Conservation (phyloP, 805 yeast species). For the Kazachstania kunashirensis region DNA sequence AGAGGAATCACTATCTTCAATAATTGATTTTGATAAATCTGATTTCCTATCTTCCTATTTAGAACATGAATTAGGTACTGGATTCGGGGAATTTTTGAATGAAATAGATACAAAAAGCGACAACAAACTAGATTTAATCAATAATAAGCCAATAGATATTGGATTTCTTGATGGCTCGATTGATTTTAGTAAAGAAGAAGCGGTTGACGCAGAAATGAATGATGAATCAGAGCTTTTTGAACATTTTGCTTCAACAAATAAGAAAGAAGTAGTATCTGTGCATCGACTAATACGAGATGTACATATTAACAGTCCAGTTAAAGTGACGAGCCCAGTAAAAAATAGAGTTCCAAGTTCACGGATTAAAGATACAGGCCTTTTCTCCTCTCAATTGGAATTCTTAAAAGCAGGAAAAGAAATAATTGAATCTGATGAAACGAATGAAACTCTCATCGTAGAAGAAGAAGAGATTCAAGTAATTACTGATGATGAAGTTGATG, state of each 20-base stretch:
- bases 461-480: neutral
- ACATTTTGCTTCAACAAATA: too few species aligned
- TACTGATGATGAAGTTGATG: neutral
- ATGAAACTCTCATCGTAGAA: too few species aligned
- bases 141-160: too few species aligned
- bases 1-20: neutral
- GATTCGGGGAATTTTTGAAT: conserved; percentile 11
- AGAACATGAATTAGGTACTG: conserved; percentile 11
- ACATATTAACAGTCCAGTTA: conserved; percentile 23
- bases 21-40: conserved; percentile 9
- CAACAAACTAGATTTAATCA: conserved; percentile 7
- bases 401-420: too few species aligned
- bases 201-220: too few species aligned
- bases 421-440: too few species aligned
- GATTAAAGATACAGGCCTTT: too few species aligned
- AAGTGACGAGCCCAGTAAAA: conserved; percentile 7
- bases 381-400: too few species aligned
- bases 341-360: neutral
- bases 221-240: neutral
- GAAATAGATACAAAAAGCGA: conserved; percentile 10
- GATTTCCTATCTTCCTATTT: conserved; percentile 1
- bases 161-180: too few species aligned
- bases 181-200: too few species aligned
- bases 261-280: too few species aligned
- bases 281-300: too few species aligned